A percentile compares a stretch with the other conserved stretches of the same genome.
Evolutionary conservation across 129 eudicot genomes (phyloP).

Genomic region (Saposhnikovia divaricata): DNA sequence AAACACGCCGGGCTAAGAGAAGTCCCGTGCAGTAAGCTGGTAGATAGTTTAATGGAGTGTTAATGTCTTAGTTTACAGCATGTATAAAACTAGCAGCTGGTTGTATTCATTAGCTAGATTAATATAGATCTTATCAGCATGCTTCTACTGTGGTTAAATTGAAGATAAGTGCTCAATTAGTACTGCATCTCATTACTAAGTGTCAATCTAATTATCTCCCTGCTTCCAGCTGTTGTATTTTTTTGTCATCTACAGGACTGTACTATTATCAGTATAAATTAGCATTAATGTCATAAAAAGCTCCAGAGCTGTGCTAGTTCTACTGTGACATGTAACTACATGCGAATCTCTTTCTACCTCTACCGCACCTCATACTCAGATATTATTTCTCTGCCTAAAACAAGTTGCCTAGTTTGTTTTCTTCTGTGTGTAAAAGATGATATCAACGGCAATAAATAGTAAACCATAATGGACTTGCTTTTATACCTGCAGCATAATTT

Average conservation of each 20-base stretch:
- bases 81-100: neutral
- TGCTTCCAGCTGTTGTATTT: neutral
- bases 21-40: slow-evolving; percentile 93
- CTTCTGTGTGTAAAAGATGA: neutral
- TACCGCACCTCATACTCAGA: neutral
- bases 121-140: neutral
- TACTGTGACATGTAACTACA: too few relatives aligned
- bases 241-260: neutral
- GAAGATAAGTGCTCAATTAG: neutral
- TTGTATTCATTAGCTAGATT: neutral
- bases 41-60: neutral
- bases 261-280: too few relatives aligned
- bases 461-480: too few relatives aligned
- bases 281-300: neutral
- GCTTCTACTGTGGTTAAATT: too few relatives aligned
- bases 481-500: slow-evolving; percentile 88
- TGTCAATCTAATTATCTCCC: neutral
- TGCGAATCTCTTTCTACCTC: neutral
- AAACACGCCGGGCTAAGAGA: slow-evolving; percentile 72
- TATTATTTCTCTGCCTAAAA: neutral
- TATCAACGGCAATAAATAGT: neutral
- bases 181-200: neutral
- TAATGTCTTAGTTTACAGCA: neutral
- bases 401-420: neutral
- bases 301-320: too few relatives aligned